phyloP scores from a whole-genome alignment of 495 filamentous ascomycete species.

The Astrothelium subdiscretum region DNA sequence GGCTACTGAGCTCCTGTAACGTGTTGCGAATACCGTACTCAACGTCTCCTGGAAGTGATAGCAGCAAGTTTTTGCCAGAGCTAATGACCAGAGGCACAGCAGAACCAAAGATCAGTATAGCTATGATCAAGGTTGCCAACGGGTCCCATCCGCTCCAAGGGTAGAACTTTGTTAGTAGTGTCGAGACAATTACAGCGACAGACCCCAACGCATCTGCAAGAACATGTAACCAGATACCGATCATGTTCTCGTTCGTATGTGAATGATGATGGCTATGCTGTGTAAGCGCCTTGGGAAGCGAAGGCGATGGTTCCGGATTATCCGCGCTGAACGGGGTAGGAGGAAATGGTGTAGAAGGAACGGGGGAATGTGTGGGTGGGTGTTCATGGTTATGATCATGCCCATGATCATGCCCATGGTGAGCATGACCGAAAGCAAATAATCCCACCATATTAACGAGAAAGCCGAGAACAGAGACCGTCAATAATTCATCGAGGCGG shows the following conservation, averaged over 20 bases:
- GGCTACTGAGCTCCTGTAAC: constrained; percentile 66
- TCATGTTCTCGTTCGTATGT: constrained; percentile 92
- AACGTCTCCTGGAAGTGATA: constrained; percentile 71
- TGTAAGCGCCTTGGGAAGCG: background rate
- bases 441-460: constrained; percentile 88
- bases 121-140: constrained; percentile 85
- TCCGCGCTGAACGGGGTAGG: background rate
- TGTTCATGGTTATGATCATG: constrained; percentile 44
- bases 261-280: constrained; percentile 30
- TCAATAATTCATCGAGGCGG: constrained; percentile 72
- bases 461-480: constrained; percentile 75
- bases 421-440: constrained; percentile 67
- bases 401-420: constrained; percentile 41
- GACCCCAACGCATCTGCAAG: constrained; percentile 91
- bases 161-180: constrained; percentile 70
- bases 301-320: background rate
- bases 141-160: constrained; percentile 95
- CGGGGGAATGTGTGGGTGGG: constrained; percentile 16
- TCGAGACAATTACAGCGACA: constrained; percentile 87
- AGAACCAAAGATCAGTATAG: constrained; percentile 79
- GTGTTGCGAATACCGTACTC: constrained; percentile 85
- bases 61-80: constrained; percentile 65
- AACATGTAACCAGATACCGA: constrained; percentile 95
- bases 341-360: constrained; percentile 15
- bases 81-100: constrained; percentile 79